Base-by-base conservation (phyloP, 1,284 basidiomycete genomes). In the Grifola frondosa region DNA sequence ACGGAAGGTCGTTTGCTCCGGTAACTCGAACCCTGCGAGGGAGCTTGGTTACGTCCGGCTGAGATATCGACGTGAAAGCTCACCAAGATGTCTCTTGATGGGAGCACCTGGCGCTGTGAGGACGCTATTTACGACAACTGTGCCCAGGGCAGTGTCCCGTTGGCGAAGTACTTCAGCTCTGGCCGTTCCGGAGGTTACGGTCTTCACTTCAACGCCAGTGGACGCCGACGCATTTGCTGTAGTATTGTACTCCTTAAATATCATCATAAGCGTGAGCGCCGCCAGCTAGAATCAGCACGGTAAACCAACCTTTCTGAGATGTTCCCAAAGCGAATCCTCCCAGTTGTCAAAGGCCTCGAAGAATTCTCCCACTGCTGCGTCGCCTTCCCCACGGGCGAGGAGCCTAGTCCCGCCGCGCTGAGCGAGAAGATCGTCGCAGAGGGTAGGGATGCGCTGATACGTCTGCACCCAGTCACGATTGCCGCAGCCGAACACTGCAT, bases 381-480 rank as follows among this genome's bases (percentile, higher is more conserved):
- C 72, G 2, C 71, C 73, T 39, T 63, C 66, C 8, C 73, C 74
- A 20, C 71, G 64, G 29, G 62, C 49, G 7, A 71, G 42, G 7
- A 80, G 56, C 11, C 73, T 63, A 35, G 62, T 61, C 19, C 60
- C 75, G 4, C 75, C 75, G 16, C 60, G 59, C 34, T 63, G 53
- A 19, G 56, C 66, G 11, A 78, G 50, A 2, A 61, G 46, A 12
- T 64, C 53, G 52, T 78, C 75, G 43, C 71, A 64, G 5, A 73
- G 56, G 36, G 38, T 69, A 12, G 77, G 77, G 26, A 79, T 70
- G n/a, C 65, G 62, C 57, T 78, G 75, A 59, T 70, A 78, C 4
- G 75, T 78, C 25, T 62, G 54, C 13, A 64, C 68, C 77, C 77
- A 79, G 53, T 78, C 77, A 39, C 63, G 68, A 57, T 78, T 75